Evolutionary conservation across 768 basidiomycete species (phyloP).

Genomic region (Pisolithus tinctorius): DNA sequence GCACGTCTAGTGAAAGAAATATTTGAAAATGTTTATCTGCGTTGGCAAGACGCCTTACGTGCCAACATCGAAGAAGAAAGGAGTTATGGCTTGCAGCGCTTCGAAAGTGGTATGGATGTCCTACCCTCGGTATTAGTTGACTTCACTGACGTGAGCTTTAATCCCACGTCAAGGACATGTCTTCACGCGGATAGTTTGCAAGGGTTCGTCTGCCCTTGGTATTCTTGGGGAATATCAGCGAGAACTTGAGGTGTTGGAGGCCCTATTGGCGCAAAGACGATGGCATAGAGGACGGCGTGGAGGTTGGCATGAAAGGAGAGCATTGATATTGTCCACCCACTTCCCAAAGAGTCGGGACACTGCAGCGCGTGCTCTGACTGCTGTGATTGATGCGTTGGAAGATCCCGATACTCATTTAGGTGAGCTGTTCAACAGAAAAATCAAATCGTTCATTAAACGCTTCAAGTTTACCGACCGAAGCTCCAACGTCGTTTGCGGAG

Average conservation of each 20-base stretch:
- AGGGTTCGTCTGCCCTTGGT: slow-evolving; percentile 49
- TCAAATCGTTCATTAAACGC: slow-evolving; percentile 1
- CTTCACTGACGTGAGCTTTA: not conserved
- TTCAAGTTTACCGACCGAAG: slow-evolving; percentile 67
- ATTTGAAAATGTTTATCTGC: slow-evolving; percentile 47
- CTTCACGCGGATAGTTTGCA: slow-evolving; percentile 69
- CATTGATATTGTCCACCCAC: slow-evolving; percentile 68
- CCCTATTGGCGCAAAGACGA: slow-evolving; percentile 60
- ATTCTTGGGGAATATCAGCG: slow-evolving; percentile 55
- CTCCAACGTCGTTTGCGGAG: slow-evolving; percentile 63
- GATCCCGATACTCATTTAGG: slow-evolving; percentile 82
- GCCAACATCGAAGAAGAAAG: slow-evolving; percentile 29
- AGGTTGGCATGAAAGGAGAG: slow-evolving; percentile 82
- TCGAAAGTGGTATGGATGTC: slow-evolving; percentile 58
- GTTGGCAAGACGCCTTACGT: slow-evolving; percentile 54
- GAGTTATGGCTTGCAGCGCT: slow-evolving; percentile 52
- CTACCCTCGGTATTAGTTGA: not conserved
- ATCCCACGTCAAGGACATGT: slow-evolving; percentile 49
- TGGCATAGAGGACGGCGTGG: slow-evolving; percentile 84
- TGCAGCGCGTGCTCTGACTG: slow-evolving; percentile 32
- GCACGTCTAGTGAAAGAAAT: slow-evolving; percentile 48
- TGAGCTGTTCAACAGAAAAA: slow-evolving; percentile 29
- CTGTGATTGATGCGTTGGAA: slow-evolving; percentile 49
- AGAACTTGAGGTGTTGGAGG: slow-evolving; percentile 61
- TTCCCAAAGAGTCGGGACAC: slow-evolving; percentile 36